Base-by-base conservation (phyloP, 129 eudicot species). In the Flaveria sonorensis region DNA sequence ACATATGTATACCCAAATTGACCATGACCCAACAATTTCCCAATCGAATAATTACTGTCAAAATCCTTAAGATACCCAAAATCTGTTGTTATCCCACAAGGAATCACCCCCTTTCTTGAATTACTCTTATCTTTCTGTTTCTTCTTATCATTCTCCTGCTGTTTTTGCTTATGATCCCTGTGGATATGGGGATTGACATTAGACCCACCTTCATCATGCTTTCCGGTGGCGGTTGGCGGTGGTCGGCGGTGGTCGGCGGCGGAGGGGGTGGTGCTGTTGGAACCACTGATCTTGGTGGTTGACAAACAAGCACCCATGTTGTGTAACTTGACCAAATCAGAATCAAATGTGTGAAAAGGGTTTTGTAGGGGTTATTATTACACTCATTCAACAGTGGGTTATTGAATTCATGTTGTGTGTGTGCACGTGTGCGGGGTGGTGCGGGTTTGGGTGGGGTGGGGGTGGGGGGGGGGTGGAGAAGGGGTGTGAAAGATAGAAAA, bases 11-110 rank as follows among this genome's bases (percentile, higher is more conserved):
- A 93, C 43, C 98, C 98, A 85, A 93, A 93, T 83, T 93, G 98
- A 47, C 98, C 98, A 85, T 93, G 98, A 16, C 98, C 98, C 87
- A 93, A 85, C 85, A 93, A 89, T 81, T 93, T 91, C 72, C 98
- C 98, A 77, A 85, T 86, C 6, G 91, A 59, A 80, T 88, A 93
- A 19, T 43, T 81, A 68, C 43, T 50, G 70, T 93, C 97, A 63
- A 93, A 93, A 80, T 87, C 93, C 53, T 86, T 93, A 40, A 83
- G 88, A 76, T 93, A 93, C 76, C 98, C 98, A 81, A 93, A 93
- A 91, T 93, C 93, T 16, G 98, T 93, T 78, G 87, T 87, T 78
- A 89, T 89, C 11, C 98, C 98, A 83, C 91, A 84, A 1, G 97
- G 88, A 24, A 89, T 80, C 42, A 71, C 68, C 71, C 89, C 92